A percentile compares a stretch with the other conserved stretches of the same genome.
Evolutionary conservation across 75 land plant species (phyloP).

Genomic region (Gnetum montanum): DNA sequence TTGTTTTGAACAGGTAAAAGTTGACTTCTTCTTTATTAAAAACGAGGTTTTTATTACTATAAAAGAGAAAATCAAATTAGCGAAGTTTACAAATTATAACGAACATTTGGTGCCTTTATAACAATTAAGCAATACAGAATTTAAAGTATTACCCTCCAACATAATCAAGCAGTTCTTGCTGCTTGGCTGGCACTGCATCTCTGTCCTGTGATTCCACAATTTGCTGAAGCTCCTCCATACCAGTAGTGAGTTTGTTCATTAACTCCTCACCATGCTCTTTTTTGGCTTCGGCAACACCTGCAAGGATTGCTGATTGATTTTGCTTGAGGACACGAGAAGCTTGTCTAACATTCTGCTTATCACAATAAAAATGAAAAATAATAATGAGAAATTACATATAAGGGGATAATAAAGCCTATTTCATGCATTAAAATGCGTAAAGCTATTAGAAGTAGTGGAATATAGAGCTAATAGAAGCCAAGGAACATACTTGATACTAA

Average conservation of each 20-base stretch:
- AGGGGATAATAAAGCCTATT: no score
- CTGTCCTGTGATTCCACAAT: constrained; percentile 68
- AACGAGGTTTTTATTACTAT: no score
- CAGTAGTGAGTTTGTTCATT: constrained; percentile 56
- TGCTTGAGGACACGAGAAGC: constrained; percentile 82
- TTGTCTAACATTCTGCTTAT: constrained; percentile 67
- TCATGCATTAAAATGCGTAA: no score
- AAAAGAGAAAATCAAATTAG: no score
- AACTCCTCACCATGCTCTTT: constrained; percentile 64
- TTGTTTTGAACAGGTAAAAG: no score
- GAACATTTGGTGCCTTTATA: neutral
- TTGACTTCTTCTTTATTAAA: no score
- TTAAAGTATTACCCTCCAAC: constrained; percentile 63
- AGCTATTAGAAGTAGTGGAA: no score
- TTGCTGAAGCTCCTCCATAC: constrained; percentile 73
- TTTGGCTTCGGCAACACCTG: constrained; percentile 76
- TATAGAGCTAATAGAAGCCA: no score
- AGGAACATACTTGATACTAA: no score
- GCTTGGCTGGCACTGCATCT: constrained; percentile 69
- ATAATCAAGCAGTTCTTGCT: constrained; percentile 76
- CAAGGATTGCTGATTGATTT: constrained; percentile 50
- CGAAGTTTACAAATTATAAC: no score
- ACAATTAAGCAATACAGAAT: neutral
- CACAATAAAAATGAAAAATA: neutral
- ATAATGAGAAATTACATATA: no score